Evolutionary conservation across 176 grass and related monocot genomes (phyloP), one percentile per base, ranked within the genome.

Genomic region (Oryza meridionalis): DNA sequence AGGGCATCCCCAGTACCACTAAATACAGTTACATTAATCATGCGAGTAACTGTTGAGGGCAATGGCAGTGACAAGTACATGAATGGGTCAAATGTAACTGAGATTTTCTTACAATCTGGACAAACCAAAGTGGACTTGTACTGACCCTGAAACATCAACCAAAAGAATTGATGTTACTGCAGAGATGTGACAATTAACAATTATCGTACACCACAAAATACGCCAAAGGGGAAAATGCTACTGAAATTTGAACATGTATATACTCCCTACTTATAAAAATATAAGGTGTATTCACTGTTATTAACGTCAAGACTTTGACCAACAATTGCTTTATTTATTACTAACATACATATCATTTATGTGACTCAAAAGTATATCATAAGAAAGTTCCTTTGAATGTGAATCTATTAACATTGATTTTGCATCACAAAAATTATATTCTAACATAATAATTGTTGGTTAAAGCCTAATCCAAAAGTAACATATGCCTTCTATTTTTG

Each of bases 121-220:
- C 96, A 99, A 27, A 99, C 93, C 73, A 99, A 86, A 53, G 96
- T 99, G 53, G 96, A 99, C 73, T 99, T 99, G 81, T 99, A 99
- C 62, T 99, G 96, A 25, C 97, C 97, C 97, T 99, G 89, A 77
- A 94, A 58, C 44, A 85, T 75, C 38, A 79, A 75, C 40, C 76
- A 91, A 80, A 77, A 70, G 24, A 79, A 82, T 76, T 32, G 44
- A 44, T 45, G 40, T 81, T 76, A 86, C 17, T 44, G 69, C 27
- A 67, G 50, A 89, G 10, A 88, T 32, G 6, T 59, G 67, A 40
- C 21, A 79, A 19, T 50, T 58, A 73, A 40, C 21, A 79, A 19
- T 51, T 32, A 44, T 2, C 65, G 12, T 65, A 66, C 37, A 49
- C 4, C 68, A 80, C 17, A 67, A 84, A 25, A 74, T 33, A 66